Evolutionary conservation across 2,329 filamentous ascomycete genomes (phyloP).

Genomic region (Venturia carpophila): DNA sequence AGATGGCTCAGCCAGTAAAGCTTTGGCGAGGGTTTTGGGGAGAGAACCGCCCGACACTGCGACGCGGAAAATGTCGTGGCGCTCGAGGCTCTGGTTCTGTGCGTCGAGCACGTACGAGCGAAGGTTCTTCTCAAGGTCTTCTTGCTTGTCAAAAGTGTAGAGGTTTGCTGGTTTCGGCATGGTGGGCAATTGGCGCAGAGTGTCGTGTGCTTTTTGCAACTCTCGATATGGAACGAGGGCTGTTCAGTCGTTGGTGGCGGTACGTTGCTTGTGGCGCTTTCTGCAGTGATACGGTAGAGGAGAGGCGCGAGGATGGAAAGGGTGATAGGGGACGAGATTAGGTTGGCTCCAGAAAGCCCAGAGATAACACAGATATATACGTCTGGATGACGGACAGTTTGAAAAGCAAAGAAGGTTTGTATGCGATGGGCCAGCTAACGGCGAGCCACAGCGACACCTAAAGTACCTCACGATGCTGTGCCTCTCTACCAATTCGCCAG

Average conservation of each 20-base stretch:
- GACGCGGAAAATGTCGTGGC: slow-evolving; percentile 81
- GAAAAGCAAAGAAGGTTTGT: background rate
- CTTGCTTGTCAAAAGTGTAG: slow-evolving; percentile 66
- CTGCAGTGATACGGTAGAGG: background rate
- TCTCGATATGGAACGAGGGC: background rate
- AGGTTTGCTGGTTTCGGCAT: slow-evolving; percentile 41
- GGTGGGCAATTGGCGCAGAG: background rate
- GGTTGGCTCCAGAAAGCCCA: background rate
- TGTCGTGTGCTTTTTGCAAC: background rate
- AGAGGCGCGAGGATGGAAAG: background rate
- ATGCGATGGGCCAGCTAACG: background rate
- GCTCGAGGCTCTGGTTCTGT: slow-evolving; percentile 70
- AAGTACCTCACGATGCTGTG: slow-evolving; percentile 3
- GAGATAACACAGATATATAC: background rate
- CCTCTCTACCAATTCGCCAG: background rate
- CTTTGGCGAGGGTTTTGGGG: slow-evolving; percentile 77
- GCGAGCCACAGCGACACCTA: background rate
- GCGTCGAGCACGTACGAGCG: slow-evolving; percentile 74
- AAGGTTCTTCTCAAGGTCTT: slow-evolving; percentile 66
- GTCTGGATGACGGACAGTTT: background rate
- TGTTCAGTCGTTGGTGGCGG: background rate
- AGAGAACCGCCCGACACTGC: slow-evolving; percentile 91
- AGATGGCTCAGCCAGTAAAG: slow-evolving; percentile 54
- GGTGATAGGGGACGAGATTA: background rate
- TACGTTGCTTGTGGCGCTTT: background rate